Base-by-base conservation (phyloP, 768 basidiomycete species). In the Austroboletus festivus region DNA sequence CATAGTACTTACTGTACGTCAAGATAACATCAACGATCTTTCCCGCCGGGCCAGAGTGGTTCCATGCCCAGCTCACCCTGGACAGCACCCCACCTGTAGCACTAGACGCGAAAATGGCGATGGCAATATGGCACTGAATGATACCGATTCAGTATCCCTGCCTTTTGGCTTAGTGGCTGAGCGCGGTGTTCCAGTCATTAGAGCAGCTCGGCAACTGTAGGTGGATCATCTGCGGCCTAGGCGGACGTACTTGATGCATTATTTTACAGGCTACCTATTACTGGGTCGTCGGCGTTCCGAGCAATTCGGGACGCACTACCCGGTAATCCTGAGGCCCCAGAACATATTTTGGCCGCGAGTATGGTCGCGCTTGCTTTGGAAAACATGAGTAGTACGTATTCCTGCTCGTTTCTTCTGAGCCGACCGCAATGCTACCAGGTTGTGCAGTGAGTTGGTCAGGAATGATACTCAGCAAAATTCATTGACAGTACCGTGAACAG, bases 121-220 rank as follows among this genome's bases (percentile, higher is more conserved):
- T 86, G 77, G 78, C 76, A 16, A 73, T 86, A 47, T 80, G 79
- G 74, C n/a, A n/a, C n/a, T n/a, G n/a, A n/a, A n/a, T n/a, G n/a
- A n/a, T n/a, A n/a, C n/a, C n/a, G n/a, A n/a, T n/a, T n/a, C n/a
- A n/a, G n/a, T n/a, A n/a, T n/a, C n/a, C n/a, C n/a, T n/a, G n/a
- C n/a, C n/a, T n/a, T n/a, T n/a, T n/a, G n/a, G n/a, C n/a, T n/a
- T n/a, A n/a, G n/a, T n/a, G n/a, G n/a, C n/a, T n/a, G n/a, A n/a
- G n/a, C n/a, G n/a, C n/a, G n/a, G n/a, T n/a, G n/a, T n/a, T n/a
- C n/a, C n/a, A n/a, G n/a, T n/a, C n/a, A n/a, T n/a, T n/a, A n/a
- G n/a, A n/a, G n/a, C 86, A 89, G 55, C 67, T 88, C 10, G 79
- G 75, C 24, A 87, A 84, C 51, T 83, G 86, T 84, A 51, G 40